Evolutionary conservation across 352 stramenopile species (phyloP).

Genomic region (Pythium chondricola): DNA sequence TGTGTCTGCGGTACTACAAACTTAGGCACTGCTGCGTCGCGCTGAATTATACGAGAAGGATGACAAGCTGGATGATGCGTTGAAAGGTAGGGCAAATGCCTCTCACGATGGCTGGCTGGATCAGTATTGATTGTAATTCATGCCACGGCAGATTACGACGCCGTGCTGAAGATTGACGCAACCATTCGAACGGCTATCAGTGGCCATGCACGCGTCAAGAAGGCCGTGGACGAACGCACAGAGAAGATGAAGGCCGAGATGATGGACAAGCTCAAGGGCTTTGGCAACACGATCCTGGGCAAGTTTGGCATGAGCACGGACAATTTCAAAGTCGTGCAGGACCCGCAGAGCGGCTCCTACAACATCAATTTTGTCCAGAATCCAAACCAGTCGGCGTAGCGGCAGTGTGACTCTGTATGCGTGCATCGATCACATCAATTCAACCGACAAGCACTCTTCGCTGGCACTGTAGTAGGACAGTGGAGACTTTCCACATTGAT

Average conservation of each 20-base stretch:
- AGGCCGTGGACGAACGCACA: slow-evolving; percentile 90
- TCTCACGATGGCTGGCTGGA: neutral
- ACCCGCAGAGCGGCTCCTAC: slow-evolving; percentile 96
- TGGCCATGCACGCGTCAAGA: slow-evolving; percentile 76
- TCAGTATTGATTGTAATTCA: neutral
- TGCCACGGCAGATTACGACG: slow-evolving; percentile 57
- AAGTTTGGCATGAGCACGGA: slow-evolving; percentile 99
- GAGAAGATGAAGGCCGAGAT: slow-evolving; percentile 99
- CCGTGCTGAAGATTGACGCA: slow-evolving; percentile 91
- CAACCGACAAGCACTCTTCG: no score
- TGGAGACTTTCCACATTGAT: no score
- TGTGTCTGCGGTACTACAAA: no score
- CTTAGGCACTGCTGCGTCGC: slow-evolving; percentile 84
- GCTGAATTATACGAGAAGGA: slow-evolving; percentile 89
- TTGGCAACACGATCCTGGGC: slow-evolving; percentile 97
- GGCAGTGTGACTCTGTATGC: no score
- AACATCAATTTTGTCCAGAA: slow-evolving; percentile 94
- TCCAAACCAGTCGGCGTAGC: slow-evolving; percentile 2
- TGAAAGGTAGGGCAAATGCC: slow-evolving; percentile 50
- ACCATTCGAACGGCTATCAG: slow-evolving; percentile 45
- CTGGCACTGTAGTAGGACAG: no score
- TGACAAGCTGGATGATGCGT: slow-evolving; percentile 92
- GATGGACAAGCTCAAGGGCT: slow-evolving; percentile 96
- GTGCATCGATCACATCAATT: no score
- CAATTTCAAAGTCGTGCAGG: slow-evolving; percentile 99